Conservation (phyloP, 768 basidiomycete genomes). For the Boletus rubescentipes region DNA sequence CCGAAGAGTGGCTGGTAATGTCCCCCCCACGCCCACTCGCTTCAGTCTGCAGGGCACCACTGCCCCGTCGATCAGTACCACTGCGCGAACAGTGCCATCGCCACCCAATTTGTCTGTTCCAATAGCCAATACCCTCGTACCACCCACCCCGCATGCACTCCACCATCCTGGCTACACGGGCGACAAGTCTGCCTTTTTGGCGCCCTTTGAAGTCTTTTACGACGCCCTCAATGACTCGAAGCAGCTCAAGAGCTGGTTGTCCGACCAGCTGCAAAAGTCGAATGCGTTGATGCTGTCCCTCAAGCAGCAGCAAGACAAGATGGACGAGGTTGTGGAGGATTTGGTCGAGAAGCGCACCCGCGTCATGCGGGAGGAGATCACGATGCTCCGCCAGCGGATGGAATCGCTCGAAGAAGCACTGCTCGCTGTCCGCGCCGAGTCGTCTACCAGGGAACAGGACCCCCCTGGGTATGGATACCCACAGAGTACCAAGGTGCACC, state of each 20-base stretch:
- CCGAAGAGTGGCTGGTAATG: slow-evolving; percentile 53
- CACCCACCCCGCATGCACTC: slow-evolving; percentile 67
- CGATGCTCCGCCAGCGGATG: slow-evolving; percentile 56
- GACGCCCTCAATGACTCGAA: slow-evolving; percentile 80
- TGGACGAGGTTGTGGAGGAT: slow-evolving; percentile 57
- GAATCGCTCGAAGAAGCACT: slow-evolving; percentile 64
- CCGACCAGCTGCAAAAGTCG: slow-evolving; percentile 68
- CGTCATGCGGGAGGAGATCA: slow-evolving; percentile 61
- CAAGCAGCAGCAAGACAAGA: slow-evolving; percentile 60
- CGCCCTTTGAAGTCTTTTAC: slow-evolving; percentile 82
- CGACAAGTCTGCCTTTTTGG: slow-evolving; percentile 75
- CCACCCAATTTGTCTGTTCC: slow-evolving; percentile 63
- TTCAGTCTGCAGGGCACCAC: slow-evolving; percentile 44
- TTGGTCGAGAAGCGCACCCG: slow-evolving; percentile 62
- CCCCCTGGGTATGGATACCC: slow-evolving; percentile 15
- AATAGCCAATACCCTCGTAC: slow-evolving; percentile 64
- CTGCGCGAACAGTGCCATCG: slow-evolving; percentile 39
- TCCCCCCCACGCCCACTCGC: slow-evolving; percentile 72
- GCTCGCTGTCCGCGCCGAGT: slow-evolving; percentile 26
- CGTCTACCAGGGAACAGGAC: slow-evolving; percentile 16
- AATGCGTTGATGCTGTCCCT: slow-evolving; percentile 51
- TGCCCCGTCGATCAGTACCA: slow-evolving; percentile 22
- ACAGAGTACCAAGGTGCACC: slow-evolving; percentile 28
- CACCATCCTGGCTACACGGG: slow-evolving; percentile 59
- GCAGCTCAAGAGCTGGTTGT: slow-evolving; percentile 74